Conservation (phyloP, 2,329 filamentous ascomycete genomes). For the Pyricularia sp. region DNA sequence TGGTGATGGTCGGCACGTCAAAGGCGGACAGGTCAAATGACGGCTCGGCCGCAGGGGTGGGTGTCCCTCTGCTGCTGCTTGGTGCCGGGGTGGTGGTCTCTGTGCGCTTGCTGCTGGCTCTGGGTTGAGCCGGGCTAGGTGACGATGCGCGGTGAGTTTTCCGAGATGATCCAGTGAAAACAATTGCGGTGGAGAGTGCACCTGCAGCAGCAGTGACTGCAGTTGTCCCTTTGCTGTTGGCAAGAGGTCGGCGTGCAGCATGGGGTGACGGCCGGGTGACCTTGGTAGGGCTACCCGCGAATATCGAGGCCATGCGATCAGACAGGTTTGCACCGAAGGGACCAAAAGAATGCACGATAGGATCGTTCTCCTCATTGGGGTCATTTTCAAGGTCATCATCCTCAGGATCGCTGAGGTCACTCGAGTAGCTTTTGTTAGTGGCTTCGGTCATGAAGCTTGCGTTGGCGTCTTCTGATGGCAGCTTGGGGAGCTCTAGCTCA, state of each 20-base stretch:
- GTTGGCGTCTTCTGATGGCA: slow-evolving; percentile 14
- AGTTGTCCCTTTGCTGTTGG: slow-evolving; percentile 5
- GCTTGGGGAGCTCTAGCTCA: slow-evolving; percentile 31
- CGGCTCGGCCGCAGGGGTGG: slow-evolving; percentile 15
- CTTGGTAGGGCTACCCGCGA: slow-evolving; percentile 50
- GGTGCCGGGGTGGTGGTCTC: slow-evolving; percentile 1
- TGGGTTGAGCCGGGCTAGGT: background rate
- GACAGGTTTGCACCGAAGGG: slow-evolving; percentile 79
- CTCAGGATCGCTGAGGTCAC: slow-evolving; percentile 39
- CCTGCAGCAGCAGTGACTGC: slow-evolving; percentile 1
- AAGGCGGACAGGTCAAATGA: slow-evolving; percentile 18
- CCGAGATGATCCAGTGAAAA: background rate
- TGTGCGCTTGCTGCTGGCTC: background rate
- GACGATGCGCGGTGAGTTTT: background rate
- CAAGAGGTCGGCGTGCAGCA: background rate
- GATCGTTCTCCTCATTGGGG: slow-evolving; percentile 87
- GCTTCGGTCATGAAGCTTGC: slow-evolving; percentile 37
- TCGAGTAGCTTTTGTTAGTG: slow-evolving; percentile 38
- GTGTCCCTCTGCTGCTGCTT: background rate
- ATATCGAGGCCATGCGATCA: slow-evolving; percentile 68
- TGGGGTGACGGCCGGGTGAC: background rate
- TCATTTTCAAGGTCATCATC: slow-evolving; percentile 61
- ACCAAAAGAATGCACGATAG: slow-evolving; percentile 81
- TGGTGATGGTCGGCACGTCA: slow-evolving; percentile 42
- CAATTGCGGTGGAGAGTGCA: background rate